A percentile compares a stretch with the other conserved stretches of the same genome.
Evolutionary conservation across 257 asterid genomes (phyloP).

Genomic region (Gentiana macrophylla): DNA sequence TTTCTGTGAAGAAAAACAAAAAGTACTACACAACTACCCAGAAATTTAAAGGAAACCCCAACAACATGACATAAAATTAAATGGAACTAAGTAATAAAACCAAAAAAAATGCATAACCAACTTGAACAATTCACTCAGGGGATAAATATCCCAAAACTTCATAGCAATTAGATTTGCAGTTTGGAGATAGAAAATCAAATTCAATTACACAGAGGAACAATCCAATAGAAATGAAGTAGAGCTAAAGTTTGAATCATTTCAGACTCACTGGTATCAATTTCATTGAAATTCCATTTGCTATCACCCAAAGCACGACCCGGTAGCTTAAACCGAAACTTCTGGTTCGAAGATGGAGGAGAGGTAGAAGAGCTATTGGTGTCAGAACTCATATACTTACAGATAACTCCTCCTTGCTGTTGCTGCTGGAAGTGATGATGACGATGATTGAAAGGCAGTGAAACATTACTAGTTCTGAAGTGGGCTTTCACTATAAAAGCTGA

Average conservation of each 20-base stretch:
- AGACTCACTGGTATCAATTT: conserved; percentile 58
- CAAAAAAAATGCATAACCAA: no score
- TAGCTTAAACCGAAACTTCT: conserved; percentile 47
- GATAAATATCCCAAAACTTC: no score
- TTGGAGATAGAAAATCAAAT: no score
- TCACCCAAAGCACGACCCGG: conserved; percentile 44
- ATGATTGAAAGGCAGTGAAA: conserved; percentile 12
- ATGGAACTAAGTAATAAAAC: no score
- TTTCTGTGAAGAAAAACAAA: no score
- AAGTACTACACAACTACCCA: no score
- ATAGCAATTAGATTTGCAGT: no score
- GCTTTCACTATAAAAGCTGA: conserved; percentile 28
- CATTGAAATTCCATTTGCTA: conserved; percentile 61
- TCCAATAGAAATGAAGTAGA: not conserved
- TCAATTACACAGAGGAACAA: not conserved
- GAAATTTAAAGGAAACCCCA: no score
- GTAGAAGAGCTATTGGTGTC: conserved; percentile 40
- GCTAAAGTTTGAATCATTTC: not conserved
- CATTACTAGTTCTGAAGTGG: not conserved
- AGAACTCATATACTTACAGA: conserved; percentile 41
- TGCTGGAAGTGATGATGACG: conserved; percentile 12
- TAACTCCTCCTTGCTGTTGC: not conserved
- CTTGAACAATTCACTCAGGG: no score
- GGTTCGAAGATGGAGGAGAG: conserved; percentile 32
- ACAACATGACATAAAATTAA: no score